These are phyloP conservation scores for Ceratocystiopsis sp. DNA, from an alignment of 2,329 filamentous ascomycete genomes.

Conservation along the genomic window DNA sequence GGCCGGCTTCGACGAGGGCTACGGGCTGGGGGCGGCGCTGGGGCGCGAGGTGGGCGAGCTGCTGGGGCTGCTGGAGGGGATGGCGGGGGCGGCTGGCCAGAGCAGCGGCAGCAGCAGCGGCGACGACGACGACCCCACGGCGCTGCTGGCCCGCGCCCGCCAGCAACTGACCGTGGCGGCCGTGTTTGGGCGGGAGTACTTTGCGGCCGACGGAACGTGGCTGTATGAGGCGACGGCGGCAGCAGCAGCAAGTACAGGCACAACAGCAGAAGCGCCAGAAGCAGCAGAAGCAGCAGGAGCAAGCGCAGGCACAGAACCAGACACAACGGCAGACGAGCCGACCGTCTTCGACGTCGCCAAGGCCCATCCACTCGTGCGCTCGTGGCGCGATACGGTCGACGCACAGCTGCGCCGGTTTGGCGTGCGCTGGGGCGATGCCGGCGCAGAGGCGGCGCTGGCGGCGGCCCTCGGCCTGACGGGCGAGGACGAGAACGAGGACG, in stretches of 20 bases:
- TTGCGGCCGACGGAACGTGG: constrained; percentile 56
- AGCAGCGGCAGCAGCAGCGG: constrained; percentile 10
- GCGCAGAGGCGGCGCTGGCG: constrained; percentile 3
- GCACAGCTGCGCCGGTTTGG: constrained; percentile 19
- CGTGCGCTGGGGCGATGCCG: constrained; percentile 3
- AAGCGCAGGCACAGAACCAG: not conserved
- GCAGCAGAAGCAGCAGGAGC: not conserved
- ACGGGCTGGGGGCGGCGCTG: constrained; percentile 64
- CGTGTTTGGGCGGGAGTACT: constrained; percentile 50
- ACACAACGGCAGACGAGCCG: constrained; percentile 21
- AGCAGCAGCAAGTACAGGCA: constrained; percentile 4
- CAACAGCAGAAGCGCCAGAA: constrained; percentile 13
- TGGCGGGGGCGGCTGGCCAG: constrained; percentile 21
- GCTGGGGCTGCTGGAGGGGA: constrained; percentile 60
- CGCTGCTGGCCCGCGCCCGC: constrained; percentile 32
- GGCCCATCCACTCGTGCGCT: constrained; percentile 48
- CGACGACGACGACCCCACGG: not conserved
- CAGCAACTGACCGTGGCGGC: constrained; percentile 41
- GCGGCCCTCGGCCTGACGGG: constrained; percentile 6
- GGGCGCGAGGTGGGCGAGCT: constrained; percentile 59
- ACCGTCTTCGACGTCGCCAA: constrained; percentile 46
- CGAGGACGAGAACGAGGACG: not conserved
- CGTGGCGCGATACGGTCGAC: constrained; percentile 36
- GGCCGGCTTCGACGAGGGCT: constrained; percentile 81
- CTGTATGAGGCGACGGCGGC: constrained; percentile 34